Evolutionary conservation across 208 protist species (phyloP), one percentile per base, ranked within the genome.

Genomic region (Leishmania guyanensis): DNA sequence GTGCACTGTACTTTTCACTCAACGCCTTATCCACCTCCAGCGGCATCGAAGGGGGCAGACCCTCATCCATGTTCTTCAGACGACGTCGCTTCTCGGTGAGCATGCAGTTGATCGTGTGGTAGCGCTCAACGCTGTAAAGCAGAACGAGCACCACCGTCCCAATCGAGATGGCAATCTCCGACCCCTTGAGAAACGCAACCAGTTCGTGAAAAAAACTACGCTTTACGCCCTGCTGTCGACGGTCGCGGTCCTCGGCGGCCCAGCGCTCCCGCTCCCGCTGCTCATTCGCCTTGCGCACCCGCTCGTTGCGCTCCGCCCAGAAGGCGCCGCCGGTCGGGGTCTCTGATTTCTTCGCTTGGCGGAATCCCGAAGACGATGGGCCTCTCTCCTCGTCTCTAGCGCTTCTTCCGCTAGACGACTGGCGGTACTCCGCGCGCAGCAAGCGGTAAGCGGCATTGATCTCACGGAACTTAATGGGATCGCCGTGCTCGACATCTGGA

Each of bases 381-480:
- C 65, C 12, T 51, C 51, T 22, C 51, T 33, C 79, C 16, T 46
- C n/a, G 56, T 86, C 78, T n/a, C 43, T n/a, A 72, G 64, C n/a
- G 43, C 58, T 39, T 36, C n/a, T 22, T 16, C 43, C 14, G 48
- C 0, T 51, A 26, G 62, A 36, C 29, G 76, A 69, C 39, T 46
- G 64, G 22, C 90, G 83, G 39, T 93, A 86, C 43, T 88, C 66
- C 5, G 89, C 85, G 10, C 90, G 90, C 33, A 95, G 69, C 26
- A 88, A 17, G 17, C 89, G 86, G 70, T 96, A 96, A 20, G 92
- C 92, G 26, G 84, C 84, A 73, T 92, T 94, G 74, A 96, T 93
- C 72, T 96, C 92, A 22, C 88, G 88, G 72, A 96, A 96, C 82
- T 91, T 94, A 14, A 71, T 82, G 20, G 89, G 83, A 72, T 96